Evolutionary conservation across 169 alveolate species (phyloP), one percentile per base, ranked within the genome.

Genomic region (Eimeria necatrix): DNA sequence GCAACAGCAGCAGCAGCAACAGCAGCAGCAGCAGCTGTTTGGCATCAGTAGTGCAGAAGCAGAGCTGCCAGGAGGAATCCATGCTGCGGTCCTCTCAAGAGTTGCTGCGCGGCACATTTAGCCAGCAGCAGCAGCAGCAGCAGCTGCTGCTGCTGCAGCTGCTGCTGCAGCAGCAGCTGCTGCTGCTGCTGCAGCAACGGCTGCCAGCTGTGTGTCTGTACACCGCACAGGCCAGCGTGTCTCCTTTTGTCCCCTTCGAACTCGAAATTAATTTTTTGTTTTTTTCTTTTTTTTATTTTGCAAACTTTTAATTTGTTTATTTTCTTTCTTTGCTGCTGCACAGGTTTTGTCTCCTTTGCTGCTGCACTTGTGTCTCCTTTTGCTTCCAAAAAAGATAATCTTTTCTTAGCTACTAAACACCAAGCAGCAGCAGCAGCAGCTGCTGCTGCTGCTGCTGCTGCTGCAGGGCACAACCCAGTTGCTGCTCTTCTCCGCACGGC

Each of bases 21-120:
- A 56, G 68, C 68, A 56, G 68, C 68, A 12, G 68, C 68, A 68
- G 41, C 22, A 68, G 32, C 78, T 68, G 22, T 68, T 20, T 22
- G 78, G 78, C 22, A 22, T 68, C 41, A 68, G 78, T 22, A 22
- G 20, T 22, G 78, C 78, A 68, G 78, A 68, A 68, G 41, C 41
- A n/a, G 32, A 20, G 78, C 78, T 68, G 22, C 78, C 78, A 8
- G 78, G 78, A 10, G 78, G 78, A 22, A 14, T 68, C 14, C 78
- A 68, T 22, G 78, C 78, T 20, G 78, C 78, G 9, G 78, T 68
- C 78, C 22, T 68, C 78, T 68, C 78, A n/a, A 10, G 78, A 68
- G 78, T 68, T 22, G 78, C 78, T 20, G 78, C 78, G 78, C 78
- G 32, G 48, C 78, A 68, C 68, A 56, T 56, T 14, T 56, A 18